Base-by-base conservation (phyloP, 805 yeast genomes). In the Cyberlindnera maritima region DNA sequence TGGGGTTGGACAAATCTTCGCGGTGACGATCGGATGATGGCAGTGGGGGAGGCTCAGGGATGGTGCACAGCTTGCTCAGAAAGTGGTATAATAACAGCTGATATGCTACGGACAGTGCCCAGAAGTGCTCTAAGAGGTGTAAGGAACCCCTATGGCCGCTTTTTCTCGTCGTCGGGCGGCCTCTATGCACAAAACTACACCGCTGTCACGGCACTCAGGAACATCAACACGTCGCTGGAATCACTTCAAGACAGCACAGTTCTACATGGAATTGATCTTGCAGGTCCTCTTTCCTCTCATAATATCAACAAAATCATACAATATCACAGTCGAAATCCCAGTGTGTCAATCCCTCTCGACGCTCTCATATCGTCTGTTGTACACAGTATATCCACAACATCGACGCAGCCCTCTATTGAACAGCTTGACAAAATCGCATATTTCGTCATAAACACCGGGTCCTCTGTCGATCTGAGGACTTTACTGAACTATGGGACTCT, bases 401-500 rank as follows among this genome's bases (percentile, higher is more conserved):
- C 40, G 2, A 26, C 17, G 7, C 18, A 9, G 10, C 33, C 33
- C 3, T 14, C 40, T 12, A 14, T 14, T 11, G 11, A 15, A 5
- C 40, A 26, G n/a, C 32, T 37, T 8, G 33, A 26, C 14, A 6
- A 15, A 11, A 15, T 37, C 14, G 40, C 40, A 6, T 15, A 29
- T 15, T 11, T 9, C 12, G 15, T 26, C 10, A 25, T 21, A 17
- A 23, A 26, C 7, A 3, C 18, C 13, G 23, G 23, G n/a, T 17
- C 40, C 6, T 26, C 40, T 9, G n/a, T 37, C 3, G 33, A 26
- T 17, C 20, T 37, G 8, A 41, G 26, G n/a, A 35, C 44, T 9
- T 13, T 41, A 14, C 35, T 41, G 19, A 23, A 28, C 34, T 41
- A 41, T 19, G 15, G 21, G n/a, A 18, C 39, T 25, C 39, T 41